Conservation (phyloP, 2,329 filamentous ascomycete genomes). For the Aspergillus pseudotamarii region DNA sequence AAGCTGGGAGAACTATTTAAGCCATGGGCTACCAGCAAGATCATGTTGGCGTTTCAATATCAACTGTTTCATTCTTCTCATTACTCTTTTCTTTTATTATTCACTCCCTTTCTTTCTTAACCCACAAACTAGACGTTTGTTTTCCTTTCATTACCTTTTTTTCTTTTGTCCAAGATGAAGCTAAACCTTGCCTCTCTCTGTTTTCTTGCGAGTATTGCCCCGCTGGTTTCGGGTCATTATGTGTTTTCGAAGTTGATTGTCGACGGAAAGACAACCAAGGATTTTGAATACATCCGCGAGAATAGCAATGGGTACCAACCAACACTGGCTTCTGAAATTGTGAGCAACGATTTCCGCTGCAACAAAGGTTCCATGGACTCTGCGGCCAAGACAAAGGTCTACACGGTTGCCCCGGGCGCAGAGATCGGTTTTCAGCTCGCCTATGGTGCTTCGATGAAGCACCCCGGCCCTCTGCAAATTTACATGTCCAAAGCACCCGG, state of each 20-base stretch:
- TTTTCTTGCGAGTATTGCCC: not conserved
- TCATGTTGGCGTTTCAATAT: too few relatives aligned
- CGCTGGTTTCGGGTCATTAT: constrained; percentile 18
- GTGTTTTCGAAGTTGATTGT: constrained; percentile 20
- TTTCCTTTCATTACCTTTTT: not conserved
- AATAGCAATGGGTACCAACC: constrained; percentile 22
- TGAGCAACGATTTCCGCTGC: constrained; percentile 23
- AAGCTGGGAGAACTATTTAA: too few relatives aligned
- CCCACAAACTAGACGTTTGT: not conserved
- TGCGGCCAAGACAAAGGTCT: constrained; percentile 18
- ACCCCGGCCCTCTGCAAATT: constrained; percentile 27
- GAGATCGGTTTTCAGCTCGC: constrained; percentile 24
- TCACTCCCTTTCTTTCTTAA: not conserved
- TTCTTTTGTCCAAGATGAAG: not conserved
- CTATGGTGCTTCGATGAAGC: constrained; percentile 22
- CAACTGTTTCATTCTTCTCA: not conserved
- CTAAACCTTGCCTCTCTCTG: not conserved
- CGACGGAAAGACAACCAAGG: constrained; percentile 12
- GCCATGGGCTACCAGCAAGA: too few relatives aligned
- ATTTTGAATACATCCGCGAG: constrained; percentile 23
- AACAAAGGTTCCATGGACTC: constrained; percentile 18
- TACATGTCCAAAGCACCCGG: constrained; percentile 30
- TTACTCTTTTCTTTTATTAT: not conserved
- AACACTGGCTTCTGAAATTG: constrained; percentile 11
- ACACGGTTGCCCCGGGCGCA: constrained; percentile 18